These are phyloP conservation scores for Talaromyces liani DNA, from an alignment of 495 filamentous ascomycete genomes.

Conservation along the genomic window DNA sequence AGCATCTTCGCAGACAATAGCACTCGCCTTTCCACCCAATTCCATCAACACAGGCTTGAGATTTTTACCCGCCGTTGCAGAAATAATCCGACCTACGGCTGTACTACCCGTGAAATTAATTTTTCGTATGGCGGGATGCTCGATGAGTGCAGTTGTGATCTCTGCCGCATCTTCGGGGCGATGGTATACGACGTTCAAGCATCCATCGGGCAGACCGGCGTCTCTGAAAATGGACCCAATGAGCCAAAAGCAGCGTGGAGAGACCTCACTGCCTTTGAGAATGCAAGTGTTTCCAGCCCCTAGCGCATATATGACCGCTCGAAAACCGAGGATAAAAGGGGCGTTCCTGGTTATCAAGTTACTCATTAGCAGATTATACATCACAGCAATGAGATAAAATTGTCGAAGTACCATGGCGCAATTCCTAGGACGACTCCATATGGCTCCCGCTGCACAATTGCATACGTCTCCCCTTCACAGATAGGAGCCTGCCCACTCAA, in stretches of 20 bases:
- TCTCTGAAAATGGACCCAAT: conserved; percentile 62
- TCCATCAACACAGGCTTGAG: conserved; percentile 56
- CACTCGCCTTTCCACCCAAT: conserved; percentile 54
- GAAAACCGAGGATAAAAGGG: conserved; percentile 58
- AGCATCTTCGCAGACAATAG: conserved; percentile 54
- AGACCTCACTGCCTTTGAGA: conserved; percentile 70
- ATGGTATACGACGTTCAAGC: conserved; percentile 50
- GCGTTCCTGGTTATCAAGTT: conserved; percentile 29
- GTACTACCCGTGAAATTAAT: conserved; percentile 58
- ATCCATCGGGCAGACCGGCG: conserved; percentile 60
- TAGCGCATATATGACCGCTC: conserved; percentile 66
- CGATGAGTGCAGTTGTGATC: conserved; percentile 50
- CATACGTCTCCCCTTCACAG: conserved; percentile 43
- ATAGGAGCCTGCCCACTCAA: conserved; percentile 52
- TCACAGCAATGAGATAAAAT: background rate
- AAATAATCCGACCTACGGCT: conserved; percentile 46
- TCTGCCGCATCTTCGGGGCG: conserved; percentile 42
- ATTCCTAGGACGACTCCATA: conserved; percentile 76
- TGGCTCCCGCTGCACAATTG: conserved; percentile 71
- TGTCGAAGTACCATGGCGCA: conserved; percentile 57
- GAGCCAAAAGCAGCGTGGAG: conserved; percentile 68
- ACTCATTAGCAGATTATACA: background rate
- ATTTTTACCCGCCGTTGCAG: conserved; percentile 43
- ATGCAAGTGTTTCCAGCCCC: conserved; percentile 75
- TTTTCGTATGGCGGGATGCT: conserved; percentile 53